A percentile compares a stretch with the other conserved stretches of the same genome.
These are phyloP conservation scores for Inga laurina DNA, from an alignment of 306 rosid species.

Conservation along the genomic window DNA sequence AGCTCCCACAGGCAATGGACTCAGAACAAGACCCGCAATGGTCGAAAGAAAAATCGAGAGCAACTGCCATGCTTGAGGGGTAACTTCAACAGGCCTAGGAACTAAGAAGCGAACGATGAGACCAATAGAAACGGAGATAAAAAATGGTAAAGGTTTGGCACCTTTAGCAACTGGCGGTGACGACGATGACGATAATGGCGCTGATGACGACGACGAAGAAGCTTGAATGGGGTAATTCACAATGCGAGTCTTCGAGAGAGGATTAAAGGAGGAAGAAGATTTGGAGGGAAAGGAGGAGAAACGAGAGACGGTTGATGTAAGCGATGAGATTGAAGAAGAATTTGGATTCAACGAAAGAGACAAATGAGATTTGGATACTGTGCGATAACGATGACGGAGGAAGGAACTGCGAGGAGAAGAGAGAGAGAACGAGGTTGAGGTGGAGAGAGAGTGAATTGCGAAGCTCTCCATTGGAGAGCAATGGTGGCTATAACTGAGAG, in stretches of 20 bases:
- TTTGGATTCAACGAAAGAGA: neutral
- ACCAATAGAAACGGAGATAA: conserved; percentile 51
- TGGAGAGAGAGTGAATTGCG: conserved; percentile 30
- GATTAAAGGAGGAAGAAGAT: conserved; percentile 18
- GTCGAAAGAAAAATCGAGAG: conserved; percentile 67
- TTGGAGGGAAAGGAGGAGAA: conserved; percentile 20
- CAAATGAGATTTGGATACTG: conserved; percentile 28
- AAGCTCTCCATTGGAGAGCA: conserved; percentile 33
- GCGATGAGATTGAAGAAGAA: conserved; percentile 24
- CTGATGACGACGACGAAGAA: conserved; percentile 27
- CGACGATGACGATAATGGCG: neutral
- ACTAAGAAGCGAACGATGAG: conserved; percentile 49
- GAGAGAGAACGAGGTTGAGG: conserved; percentile 26
- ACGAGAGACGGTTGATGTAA: conserved; percentile 28
- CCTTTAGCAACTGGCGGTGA: conserved; percentile 29
- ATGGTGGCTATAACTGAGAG: neutral
- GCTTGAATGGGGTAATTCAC: conserved; percentile 9
- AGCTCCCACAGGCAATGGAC: conserved; percentile 73
- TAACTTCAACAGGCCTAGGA: conserved; percentile 59
- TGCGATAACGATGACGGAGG: conserved; percentile 21
- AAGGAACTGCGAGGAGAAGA: conserved; percentile 24
- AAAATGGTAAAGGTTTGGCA: conserved; percentile 51
- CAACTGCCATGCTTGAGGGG: conserved; percentile 64
- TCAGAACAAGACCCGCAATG: conserved; percentile 62
- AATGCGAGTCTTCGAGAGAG: conserved; percentile 18